These are phyloP conservation scores for Tulasnella sp. DNA, from an alignment of 768 basidiomycete genomes.

Conservation along the genomic window DNA sequence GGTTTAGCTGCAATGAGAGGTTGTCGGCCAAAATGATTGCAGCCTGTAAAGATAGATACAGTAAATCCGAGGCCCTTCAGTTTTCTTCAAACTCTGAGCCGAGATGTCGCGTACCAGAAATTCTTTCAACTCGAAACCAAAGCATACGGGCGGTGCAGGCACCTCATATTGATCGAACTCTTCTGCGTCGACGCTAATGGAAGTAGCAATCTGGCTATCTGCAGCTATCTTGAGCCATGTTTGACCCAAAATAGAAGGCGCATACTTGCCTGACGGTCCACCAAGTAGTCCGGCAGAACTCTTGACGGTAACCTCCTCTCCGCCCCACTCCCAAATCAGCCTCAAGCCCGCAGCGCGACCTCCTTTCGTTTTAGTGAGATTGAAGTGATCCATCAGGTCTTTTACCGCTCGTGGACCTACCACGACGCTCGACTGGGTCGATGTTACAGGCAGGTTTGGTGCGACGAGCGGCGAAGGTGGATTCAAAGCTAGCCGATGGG, in stretches of 20 bases:
- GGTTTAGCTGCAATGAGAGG: constrained; percentile 47
- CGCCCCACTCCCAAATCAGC: constrained; percentile 68
- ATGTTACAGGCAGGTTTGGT: constrained; percentile 49
- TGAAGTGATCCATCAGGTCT: constrained; percentile 76
- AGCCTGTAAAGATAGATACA: constrained; percentile 37
- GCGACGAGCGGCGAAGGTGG: constrained; percentile 47
- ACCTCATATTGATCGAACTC: constrained; percentile 75
- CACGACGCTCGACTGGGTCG: constrained; percentile 50
- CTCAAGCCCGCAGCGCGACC: constrained; percentile 55
- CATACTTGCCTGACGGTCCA: constrained; percentile 13
- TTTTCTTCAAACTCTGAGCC: not conserved
- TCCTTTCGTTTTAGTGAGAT: constrained; percentile 39
- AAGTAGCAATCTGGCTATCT: constrained; percentile 38
- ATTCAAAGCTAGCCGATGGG: constrained; percentile 57
- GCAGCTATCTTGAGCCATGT: not conserved
- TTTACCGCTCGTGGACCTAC: constrained; percentile 63
- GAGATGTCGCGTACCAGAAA: constrained; percentile 50
- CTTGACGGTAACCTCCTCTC: constrained; percentile 48
- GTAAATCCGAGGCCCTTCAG: not conserved
- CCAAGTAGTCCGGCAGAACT: constrained; percentile 58
- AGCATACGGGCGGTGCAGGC: constrained; percentile 45
- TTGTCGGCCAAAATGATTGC: constrained; percentile 71
- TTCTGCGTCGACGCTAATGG: constrained; percentile 61
- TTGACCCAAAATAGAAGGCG: not conserved
- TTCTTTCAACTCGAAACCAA: constrained; percentile 73